These are phyloP conservation scores for Aspergillus phoenicis DNA, from an alignment of 2,329 filamentous ascomycete species.

Conservation along the genomic window DNA sequence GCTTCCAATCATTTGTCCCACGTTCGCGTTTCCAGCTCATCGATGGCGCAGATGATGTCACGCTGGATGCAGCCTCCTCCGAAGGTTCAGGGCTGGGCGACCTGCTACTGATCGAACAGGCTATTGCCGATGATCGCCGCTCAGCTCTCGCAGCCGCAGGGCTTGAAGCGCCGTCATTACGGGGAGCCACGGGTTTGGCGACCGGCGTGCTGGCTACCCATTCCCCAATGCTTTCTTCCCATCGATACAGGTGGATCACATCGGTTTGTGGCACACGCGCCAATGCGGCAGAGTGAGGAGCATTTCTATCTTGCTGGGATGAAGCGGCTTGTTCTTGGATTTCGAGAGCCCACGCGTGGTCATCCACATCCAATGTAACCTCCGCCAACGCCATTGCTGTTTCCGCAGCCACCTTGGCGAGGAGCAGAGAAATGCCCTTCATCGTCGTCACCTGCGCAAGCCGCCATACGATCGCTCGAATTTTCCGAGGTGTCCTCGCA, in stretches of 20 bases:
- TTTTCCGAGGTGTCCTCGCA: conserved; percentile 25
- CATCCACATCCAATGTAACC: conserved; percentile 32
- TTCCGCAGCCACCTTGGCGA: conserved; percentile 42
- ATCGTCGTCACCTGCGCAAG: conserved; percentile 25
- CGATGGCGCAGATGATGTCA: conserved; percentile 33
- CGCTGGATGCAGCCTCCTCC: conserved; percentile 27
- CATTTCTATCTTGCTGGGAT: too few relatives aligned
- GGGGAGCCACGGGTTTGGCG: conserved; percentile 24
- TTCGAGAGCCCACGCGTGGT: too few relatives aligned
- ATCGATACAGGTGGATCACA: conserved; percentile 43
- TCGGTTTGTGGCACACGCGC: not conserved
- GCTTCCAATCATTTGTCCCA: conserved; percentile 16
- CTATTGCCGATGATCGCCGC: too few relatives aligned
- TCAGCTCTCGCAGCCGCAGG: conserved; percentile 6
- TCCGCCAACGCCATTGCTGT: conserved; percentile 46
- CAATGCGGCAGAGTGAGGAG: too few relatives aligned
- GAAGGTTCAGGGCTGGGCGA: conserved; percentile 25
- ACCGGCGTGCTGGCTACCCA: conserved; percentile 58
- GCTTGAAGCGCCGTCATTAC: not conserved
- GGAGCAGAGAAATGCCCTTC: conserved; percentile 25
- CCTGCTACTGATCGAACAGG: conserved; percentile 28
- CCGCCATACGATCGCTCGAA: conserved; percentile 31
- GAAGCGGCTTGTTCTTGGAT: too few relatives aligned
- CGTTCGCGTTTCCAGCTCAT: conserved; percentile 26
- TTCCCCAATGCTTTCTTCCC: conserved; percentile 61